Evolutionary conservation across 805 yeast genomes (phyloP).

Genomic region (Candida adriatica): DNA sequence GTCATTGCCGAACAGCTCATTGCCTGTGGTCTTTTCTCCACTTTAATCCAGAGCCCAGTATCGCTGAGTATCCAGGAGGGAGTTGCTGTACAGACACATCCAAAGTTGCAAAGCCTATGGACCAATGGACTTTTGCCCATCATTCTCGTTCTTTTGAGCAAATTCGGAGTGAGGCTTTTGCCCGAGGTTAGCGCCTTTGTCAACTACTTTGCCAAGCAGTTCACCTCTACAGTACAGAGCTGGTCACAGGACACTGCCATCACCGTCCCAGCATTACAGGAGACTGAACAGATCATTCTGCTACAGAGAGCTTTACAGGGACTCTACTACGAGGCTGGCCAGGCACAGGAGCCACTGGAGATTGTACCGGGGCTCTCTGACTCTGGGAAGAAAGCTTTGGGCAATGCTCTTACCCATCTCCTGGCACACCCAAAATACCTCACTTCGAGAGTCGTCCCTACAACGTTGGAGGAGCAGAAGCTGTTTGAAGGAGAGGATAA

Average conservation of each 20-base stretch:
- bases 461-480: constrained; percentile 58
- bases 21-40: constrained; percentile 55
- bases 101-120: constrained; percentile 75
- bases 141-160: constrained; percentile 49
- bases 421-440: constrained; percentile 83
- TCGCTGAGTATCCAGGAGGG: constrained; percentile 65
- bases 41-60: constrained; percentile 67
- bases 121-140: constrained; percentile 74
- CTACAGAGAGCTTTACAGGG: constrained; percentile 51
- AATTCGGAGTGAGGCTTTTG: constrained; percentile 54
- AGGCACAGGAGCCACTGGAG: constrained; percentile 24
- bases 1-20: constrained; percentile 62
- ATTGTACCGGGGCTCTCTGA: constrained; percentile 51
- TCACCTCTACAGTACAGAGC: constrained; percentile 51
- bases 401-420: constrained; percentile 58
- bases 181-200: constrained; percentile 63
- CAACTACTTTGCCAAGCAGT: constrained; percentile 57
- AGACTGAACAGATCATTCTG: constrained; percentile 61
- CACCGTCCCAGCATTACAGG: constrained; percentile 44
- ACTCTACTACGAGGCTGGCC: constrained; percentile 45
- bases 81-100: constrained; percentile 41
- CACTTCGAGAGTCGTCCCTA: constrained; percentile 58
- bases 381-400: constrained; percentile 52
- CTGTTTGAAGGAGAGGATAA: constrained; percentile 43
- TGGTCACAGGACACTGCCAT: constrained; percentile 62